phyloP scores from a whole-genome alignment of 352 stramenopile genomes.

The Phytophthora podocarpi region DNA sequence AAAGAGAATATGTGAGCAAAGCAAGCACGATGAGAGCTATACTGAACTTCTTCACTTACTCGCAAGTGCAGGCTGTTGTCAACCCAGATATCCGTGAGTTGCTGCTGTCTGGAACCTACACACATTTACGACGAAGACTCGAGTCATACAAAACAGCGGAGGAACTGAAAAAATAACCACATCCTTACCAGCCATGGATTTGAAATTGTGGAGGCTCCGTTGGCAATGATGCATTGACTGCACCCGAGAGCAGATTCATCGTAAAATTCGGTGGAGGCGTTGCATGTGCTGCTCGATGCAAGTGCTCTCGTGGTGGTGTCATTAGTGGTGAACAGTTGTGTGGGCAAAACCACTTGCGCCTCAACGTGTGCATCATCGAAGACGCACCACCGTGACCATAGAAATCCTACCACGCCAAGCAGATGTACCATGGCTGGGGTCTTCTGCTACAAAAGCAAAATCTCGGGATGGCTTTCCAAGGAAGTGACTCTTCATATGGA shows the following conservation, averaged over 20 bases:
- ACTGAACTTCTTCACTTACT: constrained; percentile 25
- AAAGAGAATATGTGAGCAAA: constrained; percentile 1
- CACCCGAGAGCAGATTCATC: constrained; percentile 60
- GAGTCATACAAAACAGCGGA: neutral
- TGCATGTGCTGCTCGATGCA: constrained; percentile 33
- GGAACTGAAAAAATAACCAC: neutral
- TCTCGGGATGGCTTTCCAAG: constrained; percentile 8
- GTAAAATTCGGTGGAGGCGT: constrained; percentile 53
- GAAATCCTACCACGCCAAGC: neutral
- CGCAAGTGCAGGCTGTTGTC: constrained; percentile 47
- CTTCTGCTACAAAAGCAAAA: neutral
- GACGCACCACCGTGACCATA: constrained; percentile 6
- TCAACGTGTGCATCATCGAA: constrained; percentile 1
- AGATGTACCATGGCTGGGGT: constrained; percentile 1
- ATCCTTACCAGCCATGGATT: constrained; percentile 46
- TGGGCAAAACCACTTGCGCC: constrained; percentile 20
- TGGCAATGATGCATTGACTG: constrained; percentile 47
- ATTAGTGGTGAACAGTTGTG: constrained; percentile 8
- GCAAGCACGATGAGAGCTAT: no score
- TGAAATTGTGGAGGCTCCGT: constrained; percentile 35
- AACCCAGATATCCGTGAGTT: constrained; percentile 30
- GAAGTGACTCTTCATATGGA: constrained; percentile 38
- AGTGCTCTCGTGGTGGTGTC: neutral
- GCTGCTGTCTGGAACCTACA: constrained; percentile 43
- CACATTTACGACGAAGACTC: neutral